Conservation (phyloP, 805 yeast species). For the Zygosaccharomyces siamensis region DNA sequence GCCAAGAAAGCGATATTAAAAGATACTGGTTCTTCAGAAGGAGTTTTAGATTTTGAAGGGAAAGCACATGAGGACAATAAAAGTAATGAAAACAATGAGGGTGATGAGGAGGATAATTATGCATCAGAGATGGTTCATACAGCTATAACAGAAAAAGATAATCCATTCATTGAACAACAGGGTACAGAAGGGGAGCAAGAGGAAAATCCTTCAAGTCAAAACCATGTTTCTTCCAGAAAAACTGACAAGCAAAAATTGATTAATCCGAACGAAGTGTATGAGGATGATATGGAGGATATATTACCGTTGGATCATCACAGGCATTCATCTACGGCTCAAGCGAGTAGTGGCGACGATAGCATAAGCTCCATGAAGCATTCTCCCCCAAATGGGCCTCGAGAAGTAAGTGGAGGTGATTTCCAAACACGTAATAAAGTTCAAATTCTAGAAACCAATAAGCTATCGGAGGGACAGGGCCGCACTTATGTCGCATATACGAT, state of each 20-base stretch:
- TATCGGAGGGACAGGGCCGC: slow-evolving; percentile 34
- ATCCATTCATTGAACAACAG: slow-evolving; percentile 25
- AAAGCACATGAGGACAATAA: neutral
- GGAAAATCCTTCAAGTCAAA: neutral
- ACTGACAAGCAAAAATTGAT: slow-evolving; percentile 3
- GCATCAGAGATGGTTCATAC: slow-evolving; percentile 23
- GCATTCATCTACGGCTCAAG: slow-evolving; percentile 8
- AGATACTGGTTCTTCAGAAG: neutral
- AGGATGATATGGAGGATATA: slow-evolving; percentile 27
- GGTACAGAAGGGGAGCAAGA: neutral
- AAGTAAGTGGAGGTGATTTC: slow-evolving; percentile 14
- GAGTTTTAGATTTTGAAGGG: neutral
- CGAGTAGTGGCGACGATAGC: slow-evolving; percentile 17
- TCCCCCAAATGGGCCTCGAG: slow-evolving; percentile 17
- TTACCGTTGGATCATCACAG: slow-evolving; percentile 7
- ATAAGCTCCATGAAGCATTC: slow-evolving; percentile 22
- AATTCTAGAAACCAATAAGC: slow-evolving; percentile 31
- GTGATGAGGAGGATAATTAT: slow-evolving; percentile 1
- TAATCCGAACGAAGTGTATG: slow-evolving; percentile 25
- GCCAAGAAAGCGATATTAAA: neutral
- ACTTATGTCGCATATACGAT: slow-evolving; percentile 68
- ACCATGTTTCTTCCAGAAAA: neutral
- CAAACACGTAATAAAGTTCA: slow-evolving; percentile 12
- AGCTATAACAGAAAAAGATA: slow-evolving; percentile 27
- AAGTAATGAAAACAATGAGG: neutral